A percentile compares a stretch with the other conserved stretches of the same genome.
Conservation (phyloP, 768 basidiomycete genomes). For the Boletus edulis region DNA sequence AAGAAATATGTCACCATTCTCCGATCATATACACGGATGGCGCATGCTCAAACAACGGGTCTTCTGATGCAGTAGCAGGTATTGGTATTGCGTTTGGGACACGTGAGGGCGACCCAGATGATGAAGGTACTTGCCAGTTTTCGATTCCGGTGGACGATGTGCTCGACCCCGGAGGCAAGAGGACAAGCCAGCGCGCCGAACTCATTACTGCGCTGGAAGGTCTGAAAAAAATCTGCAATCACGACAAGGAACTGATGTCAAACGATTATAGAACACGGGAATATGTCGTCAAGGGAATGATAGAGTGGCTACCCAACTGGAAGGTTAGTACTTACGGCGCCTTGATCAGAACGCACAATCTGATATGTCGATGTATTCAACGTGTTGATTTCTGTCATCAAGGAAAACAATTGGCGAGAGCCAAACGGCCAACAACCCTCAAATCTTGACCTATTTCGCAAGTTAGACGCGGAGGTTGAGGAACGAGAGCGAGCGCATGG, state of each 20-base stretch:
- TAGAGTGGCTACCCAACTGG: constrained; percentile 6
- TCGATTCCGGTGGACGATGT: constrained; percentile 20
- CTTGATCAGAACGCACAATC: no score
- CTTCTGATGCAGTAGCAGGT: constrained; percentile 7
- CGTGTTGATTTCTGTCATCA: not conserved
- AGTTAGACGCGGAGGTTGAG: not conserved
- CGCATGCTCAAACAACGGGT: constrained; percentile 32
- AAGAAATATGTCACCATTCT: constrained; percentile 14
- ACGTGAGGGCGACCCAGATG: not conserved
- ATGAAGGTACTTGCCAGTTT: constrained; percentile 1
- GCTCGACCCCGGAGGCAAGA: constrained; percentile 14
- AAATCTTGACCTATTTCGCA: constrained; percentile 8
- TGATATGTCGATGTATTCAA: no score
- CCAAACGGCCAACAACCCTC: not conserved
- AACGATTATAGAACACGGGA: no score
- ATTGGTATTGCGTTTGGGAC: constrained; percentile 1
- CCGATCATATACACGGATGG: constrained; percentile 33
- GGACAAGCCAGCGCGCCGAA: constrained; percentile 34
- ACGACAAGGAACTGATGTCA: not conserved
- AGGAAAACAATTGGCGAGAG: not conserved
- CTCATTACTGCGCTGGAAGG: constrained; percentile 30
- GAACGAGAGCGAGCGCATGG: not conserved
- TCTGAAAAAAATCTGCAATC: constrained; percentile 2
- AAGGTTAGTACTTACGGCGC: not conserved
- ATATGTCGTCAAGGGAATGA: constrained; percentile 8